Conservation (phyloP, 2,329 filamentous ascomycete genomes). For the Talaromyces marneffei region DNA sequence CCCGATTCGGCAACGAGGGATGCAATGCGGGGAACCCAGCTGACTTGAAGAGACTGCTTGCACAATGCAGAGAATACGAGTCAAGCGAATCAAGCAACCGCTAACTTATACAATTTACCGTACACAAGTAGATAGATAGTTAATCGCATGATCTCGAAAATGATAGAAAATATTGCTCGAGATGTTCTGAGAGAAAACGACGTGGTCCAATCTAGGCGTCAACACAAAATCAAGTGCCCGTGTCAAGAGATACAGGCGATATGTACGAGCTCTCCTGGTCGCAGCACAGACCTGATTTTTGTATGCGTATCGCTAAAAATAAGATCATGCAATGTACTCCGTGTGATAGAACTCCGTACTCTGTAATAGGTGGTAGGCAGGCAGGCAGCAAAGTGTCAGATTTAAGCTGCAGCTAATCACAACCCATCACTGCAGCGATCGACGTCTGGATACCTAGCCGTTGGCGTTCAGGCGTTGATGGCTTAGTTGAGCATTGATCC, state of each 20-base stretch:
- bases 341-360: too few species aligned
- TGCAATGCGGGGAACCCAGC: conserved; percentile 4
- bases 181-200: background rate
- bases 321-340: background rate
- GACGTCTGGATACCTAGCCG: background rate
- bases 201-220: background rate
- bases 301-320: background rate
- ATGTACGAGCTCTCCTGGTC: background rate
- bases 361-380: background rate
- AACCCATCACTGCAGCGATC: conserved; percentile 2
- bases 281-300: background rate
- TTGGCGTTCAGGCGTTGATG: background rate
- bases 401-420: background rate
- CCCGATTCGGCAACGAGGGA: background rate
- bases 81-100: too few species aligned
- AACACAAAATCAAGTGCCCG: background rate
- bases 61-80: background rate
- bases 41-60: conserved; percentile 1
- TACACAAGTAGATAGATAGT: background rate
- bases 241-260: background rate
- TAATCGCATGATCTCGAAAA: background rate
- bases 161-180: background rate
- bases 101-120: too few species aligned
- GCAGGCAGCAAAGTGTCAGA: background rate
- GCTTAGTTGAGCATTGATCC: background rate